A percentile compares a stretch with the other conserved stretches of the same genome.
Conservation (phyloP, 2,329 filamentous ascomycete species). For the Dactylellina haptotyla region DNA sequence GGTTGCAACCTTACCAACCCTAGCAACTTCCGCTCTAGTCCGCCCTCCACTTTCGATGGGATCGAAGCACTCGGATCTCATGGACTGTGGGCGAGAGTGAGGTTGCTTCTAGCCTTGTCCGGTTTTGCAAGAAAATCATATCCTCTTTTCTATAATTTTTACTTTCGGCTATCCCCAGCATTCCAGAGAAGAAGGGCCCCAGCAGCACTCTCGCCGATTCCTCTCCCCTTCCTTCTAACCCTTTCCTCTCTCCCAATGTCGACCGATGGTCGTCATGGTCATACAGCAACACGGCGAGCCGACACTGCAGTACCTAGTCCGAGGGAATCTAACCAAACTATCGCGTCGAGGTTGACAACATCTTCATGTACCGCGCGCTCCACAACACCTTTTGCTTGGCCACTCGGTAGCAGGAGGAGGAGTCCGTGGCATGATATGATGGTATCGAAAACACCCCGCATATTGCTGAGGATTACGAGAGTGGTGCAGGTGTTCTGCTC, state of each 20-base stretch:
- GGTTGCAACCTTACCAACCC: conserved; percentile 17
- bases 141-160: conserved; percentile 8
- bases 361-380: conserved; percentile 52
- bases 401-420: conserved; percentile 39
- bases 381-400: conserved; percentile 53
- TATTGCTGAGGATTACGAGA: conserved; percentile 39
- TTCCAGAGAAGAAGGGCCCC: neutral
- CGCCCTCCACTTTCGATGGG: conserved; percentile 28
- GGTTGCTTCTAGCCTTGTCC: conserved; percentile 31
- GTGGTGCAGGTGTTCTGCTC: conserved; percentile 48
- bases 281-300: conserved; percentile 37
- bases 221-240: neutral
- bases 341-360: conserved; percentile 46
- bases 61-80: conserved; percentile 25
- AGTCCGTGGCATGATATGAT: conserved; percentile 42
- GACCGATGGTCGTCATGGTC: conserved; percentile 48
- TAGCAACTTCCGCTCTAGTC: conserved; percentile 32
- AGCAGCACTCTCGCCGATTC: conserved; percentile 17
- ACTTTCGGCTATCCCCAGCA: neutral
- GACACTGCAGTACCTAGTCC: conserved; percentile 34
- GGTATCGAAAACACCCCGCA: conserved; percentile 48
- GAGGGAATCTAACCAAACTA: conserved; percentile 49
- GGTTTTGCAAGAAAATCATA: conserved; percentile 20
- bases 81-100: conserved; percentile 15
- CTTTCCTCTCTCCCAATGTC: conserved; percentile 33